Base-by-base conservation (phyloP, 176 grass and related monocot genomes). In the Calamus simplicifolius region DNA sequence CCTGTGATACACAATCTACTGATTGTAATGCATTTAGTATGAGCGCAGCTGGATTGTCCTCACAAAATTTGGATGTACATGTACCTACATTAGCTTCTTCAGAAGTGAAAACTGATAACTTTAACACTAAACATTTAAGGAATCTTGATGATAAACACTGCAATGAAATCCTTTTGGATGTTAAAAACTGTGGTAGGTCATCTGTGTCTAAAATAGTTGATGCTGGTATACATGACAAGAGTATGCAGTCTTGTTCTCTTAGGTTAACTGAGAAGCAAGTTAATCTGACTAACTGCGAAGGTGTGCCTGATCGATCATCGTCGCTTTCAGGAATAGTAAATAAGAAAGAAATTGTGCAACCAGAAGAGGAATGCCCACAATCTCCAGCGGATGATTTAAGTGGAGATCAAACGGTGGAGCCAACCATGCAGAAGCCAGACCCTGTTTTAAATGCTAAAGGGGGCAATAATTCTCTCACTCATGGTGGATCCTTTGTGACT, bases 361-460 rank as follows among this genome's bases (percentile, higher is more conserved):
- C 63, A 71, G 63, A 66, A 5, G 18, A 63, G 14, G 56, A 56
- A 54, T 73, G 25, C 25, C 29, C 70, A 67, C 8, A 13, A 51
- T 51, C 59, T 64, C 38, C 30, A 70, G 56, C 56, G 57, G 43
- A 59, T 49, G 73, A 72, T 73, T 18, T 15, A 29, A 79, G 26
- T 50, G 52, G 49, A 65, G 69, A 85, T 80, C 71, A 13, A 38
- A 72, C 56, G 69, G 28, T 56, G 18, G 69, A 85, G 21, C 63
- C 70, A 78, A 43, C 77, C 77, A 71, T 43, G 25, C 70, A 49
- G 31, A 30, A 59, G 64, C 68, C 62, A 53, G 29, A n/a, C 57
- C 14, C 16, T 70, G 23, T 73, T 35, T 73, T 61, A 27, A 65
- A 54, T 55, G 28, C 50, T 59, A 53, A 56, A 60, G 51, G 63